Conservation (phyloP, 2,329 filamentous ascomycete genomes). For the Capronia americana region DNA sequence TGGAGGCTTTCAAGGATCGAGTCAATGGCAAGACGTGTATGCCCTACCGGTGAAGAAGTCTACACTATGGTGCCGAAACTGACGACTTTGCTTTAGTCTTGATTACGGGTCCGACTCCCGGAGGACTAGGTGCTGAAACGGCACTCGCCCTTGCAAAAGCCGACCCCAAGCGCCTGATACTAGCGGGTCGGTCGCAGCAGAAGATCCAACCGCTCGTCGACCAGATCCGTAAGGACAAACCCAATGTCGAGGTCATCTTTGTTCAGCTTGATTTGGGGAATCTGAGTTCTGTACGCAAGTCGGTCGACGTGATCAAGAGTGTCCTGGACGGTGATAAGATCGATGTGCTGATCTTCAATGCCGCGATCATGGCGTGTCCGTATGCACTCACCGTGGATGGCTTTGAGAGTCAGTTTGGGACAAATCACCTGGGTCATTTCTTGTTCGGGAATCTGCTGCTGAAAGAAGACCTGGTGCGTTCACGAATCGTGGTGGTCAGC, state of each 20-base stretch:
- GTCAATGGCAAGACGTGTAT: constrained; percentile 45
- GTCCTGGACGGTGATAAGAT: constrained; percentile 39
- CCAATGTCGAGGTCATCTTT: constrained; percentile 29
- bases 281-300: constrained; percentile 36
- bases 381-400: constrained; percentile 41
- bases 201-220: constrained; percentile 42
- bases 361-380: constrained; percentile 50
- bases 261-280: constrained; percentile 34
- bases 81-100: constrained; percentile 37
- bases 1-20: constrained; percentile 42
- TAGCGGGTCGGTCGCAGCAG: constrained; percentile 39
- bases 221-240: constrained; percentile 27
- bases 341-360: constrained; percentile 54
- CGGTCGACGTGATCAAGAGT: constrained; percentile 45
- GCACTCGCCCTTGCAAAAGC: constrained; percentile 42
- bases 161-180: constrained; percentile 41
- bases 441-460: constrained; percentile 51
- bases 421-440: constrained; percentile 50
- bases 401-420: constrained; percentile 49
- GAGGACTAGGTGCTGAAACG: constrained; percentile 41
- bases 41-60: background rate
- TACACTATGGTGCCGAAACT: background rate
- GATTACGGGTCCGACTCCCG: constrained; percentile 40
- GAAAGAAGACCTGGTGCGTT: constrained; percentile 35
- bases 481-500: constrained; percentile 43